Evolutionary conservation across 352 stramenopile genomes (phyloP).

Genomic region (Stramenopiles sp.): DNA sequence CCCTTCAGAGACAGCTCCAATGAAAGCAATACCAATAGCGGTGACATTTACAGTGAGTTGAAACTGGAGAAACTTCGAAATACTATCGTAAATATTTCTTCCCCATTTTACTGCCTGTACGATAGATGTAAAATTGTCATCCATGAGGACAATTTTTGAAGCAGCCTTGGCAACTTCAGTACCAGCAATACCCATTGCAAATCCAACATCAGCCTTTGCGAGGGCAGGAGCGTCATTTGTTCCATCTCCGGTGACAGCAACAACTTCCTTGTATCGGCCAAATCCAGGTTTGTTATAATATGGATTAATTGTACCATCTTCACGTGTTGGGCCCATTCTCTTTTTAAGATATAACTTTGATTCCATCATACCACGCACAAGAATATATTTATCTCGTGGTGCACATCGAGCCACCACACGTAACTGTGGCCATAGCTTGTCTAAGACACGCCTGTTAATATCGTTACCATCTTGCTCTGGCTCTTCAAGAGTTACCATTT

Average conservation of each 20-base stretch:
- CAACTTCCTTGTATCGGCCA: no score
- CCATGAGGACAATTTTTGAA: slow-evolving; percentile 79
- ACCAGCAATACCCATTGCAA: slow-evolving; percentile 86
- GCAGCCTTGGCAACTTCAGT: slow-evolving; percentile 91
- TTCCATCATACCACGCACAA: no score
- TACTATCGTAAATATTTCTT: slow-evolving; percentile 76
- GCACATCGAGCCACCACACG: no score
- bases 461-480: no score
- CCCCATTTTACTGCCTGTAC: slow-evolving; percentile 72
- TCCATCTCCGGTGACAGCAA: slow-evolving; percentile 95
- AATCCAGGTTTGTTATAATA: no score
- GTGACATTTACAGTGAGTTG: slow-evolving; percentile 74
- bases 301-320: no score
- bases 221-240: slow-evolving; percentile 91
- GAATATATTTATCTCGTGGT: no score
- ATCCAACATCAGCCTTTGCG: slow-evolving; percentile 24
- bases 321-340: no score
- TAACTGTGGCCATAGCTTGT: no score
- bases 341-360: no score
- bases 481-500: no score
- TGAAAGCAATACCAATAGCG: slow-evolving; percentile 45
- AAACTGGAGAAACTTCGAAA: slow-evolving; percentile 82
- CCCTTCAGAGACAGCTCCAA: slow-evolving; percentile 23
- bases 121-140: slow-evolving; percentile 93
- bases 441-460: no score